A percentile compares a stretch with the other conserved stretches of the same genome.
phyloP scores from a whole-genome alignment of 495 filamentous ascomycete genomes.

The Aspergillus nanangensis region DNA sequence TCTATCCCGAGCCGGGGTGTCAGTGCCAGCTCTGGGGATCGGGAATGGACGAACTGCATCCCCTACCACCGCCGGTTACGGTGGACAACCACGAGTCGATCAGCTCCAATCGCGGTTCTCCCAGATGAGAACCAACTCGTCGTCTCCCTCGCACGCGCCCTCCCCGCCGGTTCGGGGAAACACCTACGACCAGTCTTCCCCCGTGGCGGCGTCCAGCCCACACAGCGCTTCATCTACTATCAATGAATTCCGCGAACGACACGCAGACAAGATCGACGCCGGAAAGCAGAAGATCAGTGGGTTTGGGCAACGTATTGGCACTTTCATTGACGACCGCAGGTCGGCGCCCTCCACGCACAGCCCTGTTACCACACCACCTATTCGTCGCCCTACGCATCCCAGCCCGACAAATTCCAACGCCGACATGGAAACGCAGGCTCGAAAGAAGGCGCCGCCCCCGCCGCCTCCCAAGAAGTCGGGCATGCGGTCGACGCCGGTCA shows the following conservation, averaged over 20 bases:
- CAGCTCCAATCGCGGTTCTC: conserved; percentile 69
- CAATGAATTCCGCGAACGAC: conserved; percentile 66
- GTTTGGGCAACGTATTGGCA: conserved; percentile 25
- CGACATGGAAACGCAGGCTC: conserved; percentile 16
- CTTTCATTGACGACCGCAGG: conserved; percentile 31
- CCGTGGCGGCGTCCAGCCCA: conserved; percentile 27
- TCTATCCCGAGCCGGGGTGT: conserved; percentile 72
- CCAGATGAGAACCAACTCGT: conserved; percentile 39
- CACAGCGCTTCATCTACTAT: conserved; percentile 49
- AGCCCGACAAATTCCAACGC: conserved; percentile 11
- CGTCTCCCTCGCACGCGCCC: conserved; percentile 16
- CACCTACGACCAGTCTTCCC: conserved; percentile 57
- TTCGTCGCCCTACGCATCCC: conserved; percentile 24
- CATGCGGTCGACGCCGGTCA: conserved; percentile 29
- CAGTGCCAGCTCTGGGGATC: conserved; percentile 78
- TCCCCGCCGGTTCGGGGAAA: conserved; percentile 44
- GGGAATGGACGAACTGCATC: conserved; percentile 26
- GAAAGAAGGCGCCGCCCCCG: conserved; percentile 65
- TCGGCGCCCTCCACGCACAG: conserved; percentile 18
- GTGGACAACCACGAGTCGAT: conserved; percentile 42
- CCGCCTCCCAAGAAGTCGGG: conserved; percentile 61
- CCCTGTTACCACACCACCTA: conserved; percentile 14
- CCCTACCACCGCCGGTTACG: conserved; percentile 10
- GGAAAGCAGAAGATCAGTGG: conserved; percentile 56
- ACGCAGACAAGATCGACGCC: conserved; percentile 65